These are phyloP conservation scores for Tylopilus cervinicoccineus DNA, from an alignment of 768 basidiomycete species.

Conservation along the genomic window DNA sequence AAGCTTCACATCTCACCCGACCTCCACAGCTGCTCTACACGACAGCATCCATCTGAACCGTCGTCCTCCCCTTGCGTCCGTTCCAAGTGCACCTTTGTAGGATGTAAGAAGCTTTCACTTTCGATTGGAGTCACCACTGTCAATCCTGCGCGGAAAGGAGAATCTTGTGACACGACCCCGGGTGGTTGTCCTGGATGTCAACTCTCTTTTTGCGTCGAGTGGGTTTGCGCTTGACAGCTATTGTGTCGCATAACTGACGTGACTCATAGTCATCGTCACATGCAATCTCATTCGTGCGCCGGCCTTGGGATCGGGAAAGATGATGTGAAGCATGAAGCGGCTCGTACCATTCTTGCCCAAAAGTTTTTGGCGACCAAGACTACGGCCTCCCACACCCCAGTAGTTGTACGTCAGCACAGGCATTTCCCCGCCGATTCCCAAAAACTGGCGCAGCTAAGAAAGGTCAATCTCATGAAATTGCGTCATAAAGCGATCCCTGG, in stretches of 20 bases:
- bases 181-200: conserved; percentile 51
- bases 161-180: not conserved
- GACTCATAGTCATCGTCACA: conserved; percentile 58
- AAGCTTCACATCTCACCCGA: conserved; percentile 56
- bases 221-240: conserved; percentile 22
- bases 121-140: conserved; percentile 34
- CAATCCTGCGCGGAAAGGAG: not conserved
- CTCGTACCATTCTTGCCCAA: conserved; percentile 50
- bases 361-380: conserved; percentile 37
- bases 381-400: conserved; percentile 22
- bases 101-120: conserved; percentile 56
- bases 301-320: conserved; percentile 12
- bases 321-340: conserved; percentile 40
- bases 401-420: conserved; percentile 22
- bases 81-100: conserved; percentile 46
- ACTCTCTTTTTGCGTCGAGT: conserved; percentile 64
- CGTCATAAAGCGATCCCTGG: conserved; percentile 63
- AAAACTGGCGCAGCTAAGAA: conserved; percentile 51
- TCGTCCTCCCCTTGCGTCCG: conserved; percentile 23
- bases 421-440: conserved; percentile 46
- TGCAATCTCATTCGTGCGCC: conserved; percentile 56
- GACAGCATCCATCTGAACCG: not conserved
- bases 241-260: conserved; percentile 7
- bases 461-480: conserved; percentile 70
- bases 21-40: conserved; percentile 50